Evolutionary conservation across 768 basidiomycete species (phyloP).

Genomic region (Boletus vermiculosoides): DNA sequence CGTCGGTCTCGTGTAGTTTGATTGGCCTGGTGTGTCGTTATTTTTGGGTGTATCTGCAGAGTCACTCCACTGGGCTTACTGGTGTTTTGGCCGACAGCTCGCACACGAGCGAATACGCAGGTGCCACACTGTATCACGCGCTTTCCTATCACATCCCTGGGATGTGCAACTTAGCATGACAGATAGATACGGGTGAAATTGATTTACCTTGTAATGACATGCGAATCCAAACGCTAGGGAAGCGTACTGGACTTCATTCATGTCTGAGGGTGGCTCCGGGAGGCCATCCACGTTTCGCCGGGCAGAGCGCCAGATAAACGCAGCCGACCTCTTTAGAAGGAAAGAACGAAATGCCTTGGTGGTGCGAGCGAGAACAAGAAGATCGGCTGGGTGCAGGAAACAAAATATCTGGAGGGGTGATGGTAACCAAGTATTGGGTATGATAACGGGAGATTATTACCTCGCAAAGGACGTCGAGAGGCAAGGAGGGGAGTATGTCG

Average conservation of each 20-base stretch:
- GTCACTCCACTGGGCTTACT: slow-evolving; percentile 15
- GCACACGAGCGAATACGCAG: slow-evolving; percentile 34
- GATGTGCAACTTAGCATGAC: neutral
- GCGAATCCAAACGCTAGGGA: slow-evolving; percentile 46
- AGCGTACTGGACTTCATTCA: slow-evolving; percentile 51
- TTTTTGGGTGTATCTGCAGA: neutral
- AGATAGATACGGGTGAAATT: neutral
- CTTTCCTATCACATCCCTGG: slow-evolving; percentile 27
- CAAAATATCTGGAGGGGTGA: slow-evolving; percentile 38
- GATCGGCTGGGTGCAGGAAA: slow-evolving; percentile 44
- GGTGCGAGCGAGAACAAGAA: slow-evolving; percentile 45
- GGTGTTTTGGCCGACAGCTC: slow-evolving; percentile 24
- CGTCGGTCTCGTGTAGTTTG: slow-evolving; percentile 10
- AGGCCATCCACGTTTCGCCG: slow-evolving; percentile 38
- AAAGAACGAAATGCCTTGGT: slow-evolving; percentile 40
- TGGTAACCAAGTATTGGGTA: neutral
- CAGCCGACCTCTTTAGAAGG: slow-evolving; percentile 34
- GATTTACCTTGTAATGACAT: slow-evolving; percentile 39
- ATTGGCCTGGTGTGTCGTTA: slow-evolving; percentile 16
- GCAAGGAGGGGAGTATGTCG: slow-evolving; percentile 36
- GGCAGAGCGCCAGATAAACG: slow-evolving; percentile 35
- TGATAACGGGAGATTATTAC: slow-evolving; percentile 2
- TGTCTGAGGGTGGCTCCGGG: slow-evolving; percentile 45
- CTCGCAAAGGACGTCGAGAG: slow-evolving; percentile 31
- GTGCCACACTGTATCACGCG: slow-evolving; percentile 32